Evolutionary conservation across 2,329 filamentous ascomycete genomes (phyloP).

Genomic region (Colletotrichum shisoi): DNA sequence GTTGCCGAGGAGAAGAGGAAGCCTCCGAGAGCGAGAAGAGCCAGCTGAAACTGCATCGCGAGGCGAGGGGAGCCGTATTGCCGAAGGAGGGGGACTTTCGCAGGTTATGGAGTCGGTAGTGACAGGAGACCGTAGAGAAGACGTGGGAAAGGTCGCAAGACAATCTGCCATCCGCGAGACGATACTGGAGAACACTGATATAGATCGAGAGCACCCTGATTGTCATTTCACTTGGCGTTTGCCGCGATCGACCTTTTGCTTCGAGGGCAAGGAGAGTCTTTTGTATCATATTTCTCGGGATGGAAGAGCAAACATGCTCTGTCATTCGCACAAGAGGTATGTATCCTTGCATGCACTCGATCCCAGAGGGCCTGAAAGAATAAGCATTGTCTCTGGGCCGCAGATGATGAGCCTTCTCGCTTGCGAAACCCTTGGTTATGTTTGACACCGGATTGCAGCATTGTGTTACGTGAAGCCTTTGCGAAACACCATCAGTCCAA

Average conservation of each 20-base stretch:
- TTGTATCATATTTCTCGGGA: no score
- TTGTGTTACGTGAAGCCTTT: background rate
- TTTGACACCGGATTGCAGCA: no score
- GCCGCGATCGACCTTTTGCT: no score
- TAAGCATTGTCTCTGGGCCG: background rate
- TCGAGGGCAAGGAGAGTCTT: background rate
- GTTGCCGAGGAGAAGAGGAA: background rate
- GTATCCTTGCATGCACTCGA: background rate
- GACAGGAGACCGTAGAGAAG: background rate
- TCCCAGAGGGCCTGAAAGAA: background rate
- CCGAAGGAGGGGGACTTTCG: background rate
- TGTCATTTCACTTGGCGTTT: background rate
- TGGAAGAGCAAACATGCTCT: background rate
- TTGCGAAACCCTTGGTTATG: background rate
- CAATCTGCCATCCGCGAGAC: background rate
- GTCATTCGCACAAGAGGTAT: no score
- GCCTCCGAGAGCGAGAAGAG: background rate
- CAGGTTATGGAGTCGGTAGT: background rate
- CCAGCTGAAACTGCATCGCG: background rate
- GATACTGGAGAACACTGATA: no score
- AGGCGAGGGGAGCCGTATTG: background rate
- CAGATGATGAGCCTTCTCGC: background rate
- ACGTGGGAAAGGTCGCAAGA: background rate
- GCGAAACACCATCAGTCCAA: no score
- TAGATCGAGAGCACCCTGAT: background rate